These are phyloP conservation scores for Leccinum arenicola DNA, from an alignment of 768 basidiomycete species.

Conservation along the genomic window DNA sequence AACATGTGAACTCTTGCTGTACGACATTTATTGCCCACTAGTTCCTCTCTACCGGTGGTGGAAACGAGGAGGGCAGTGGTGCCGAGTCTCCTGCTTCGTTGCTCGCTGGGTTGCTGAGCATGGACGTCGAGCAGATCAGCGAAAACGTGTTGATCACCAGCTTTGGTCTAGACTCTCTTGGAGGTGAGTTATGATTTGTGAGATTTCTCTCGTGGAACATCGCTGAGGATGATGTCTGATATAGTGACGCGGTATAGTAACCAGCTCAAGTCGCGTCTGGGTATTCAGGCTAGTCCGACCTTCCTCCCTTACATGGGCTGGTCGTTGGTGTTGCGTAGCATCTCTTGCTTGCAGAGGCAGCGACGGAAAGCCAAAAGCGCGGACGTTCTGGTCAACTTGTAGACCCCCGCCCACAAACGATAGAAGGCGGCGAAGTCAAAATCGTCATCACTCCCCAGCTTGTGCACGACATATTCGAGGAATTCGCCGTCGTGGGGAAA, in stretches of 20 bases:
- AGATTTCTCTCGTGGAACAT: no score
- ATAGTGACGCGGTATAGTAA: conserved; percentile 32
- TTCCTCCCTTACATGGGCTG: no score
- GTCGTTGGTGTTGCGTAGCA: no score
- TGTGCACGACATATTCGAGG: conserved; percentile 95
- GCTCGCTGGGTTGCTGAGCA: conserved; percentile 22
- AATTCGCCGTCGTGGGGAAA: conserved; percentile 91
- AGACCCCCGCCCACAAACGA: conserved; percentile 63
- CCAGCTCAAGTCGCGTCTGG: conserved; percentile 26
- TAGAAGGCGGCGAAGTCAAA: conserved; percentile 82
- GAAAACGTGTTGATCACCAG: conserved; percentile 30
- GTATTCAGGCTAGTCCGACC: not conserved
- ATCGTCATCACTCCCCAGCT: conserved; percentile 89
- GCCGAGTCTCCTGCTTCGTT: conserved; percentile 25
- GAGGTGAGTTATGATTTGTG: conserved; percentile 13
- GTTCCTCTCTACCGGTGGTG: not conserved
- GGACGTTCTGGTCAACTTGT: no score
- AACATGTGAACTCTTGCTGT: conserved; percentile 26
- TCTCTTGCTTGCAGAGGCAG: no score
- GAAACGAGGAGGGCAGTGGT: conserved; percentile 9
- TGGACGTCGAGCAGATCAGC: conserved; percentile 29
- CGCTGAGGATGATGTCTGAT: not conserved
- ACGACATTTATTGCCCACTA: conserved; percentile 20
- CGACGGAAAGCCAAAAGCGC: no score
- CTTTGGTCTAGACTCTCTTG: conserved; percentile 25